These are phyloP conservation scores for Infundibulicybe gibba DNA, from an alignment of 768 basidiomycete species.

Conservation along the genomic window DNA sequence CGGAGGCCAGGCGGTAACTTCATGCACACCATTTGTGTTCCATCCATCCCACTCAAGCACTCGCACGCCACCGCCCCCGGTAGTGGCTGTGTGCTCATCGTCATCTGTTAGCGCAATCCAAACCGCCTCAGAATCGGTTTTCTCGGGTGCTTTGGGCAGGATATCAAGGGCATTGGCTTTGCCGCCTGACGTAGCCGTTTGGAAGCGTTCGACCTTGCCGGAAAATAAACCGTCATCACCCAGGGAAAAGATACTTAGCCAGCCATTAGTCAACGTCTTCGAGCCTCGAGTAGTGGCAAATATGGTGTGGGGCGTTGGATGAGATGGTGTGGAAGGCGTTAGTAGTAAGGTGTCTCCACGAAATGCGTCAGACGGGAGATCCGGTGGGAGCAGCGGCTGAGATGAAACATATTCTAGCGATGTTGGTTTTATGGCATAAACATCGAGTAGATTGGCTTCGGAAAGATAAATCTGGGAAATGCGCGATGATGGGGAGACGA, in stretches of 20 bases:
- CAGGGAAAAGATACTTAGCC: constrained; percentile 40
- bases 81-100: constrained; percentile 19
- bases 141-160: constrained; percentile 21
- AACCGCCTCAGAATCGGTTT: constrained; percentile 21
- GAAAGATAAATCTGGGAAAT: not conserved
- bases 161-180: constrained; percentile 51
- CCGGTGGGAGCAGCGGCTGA: constrained; percentile 26
- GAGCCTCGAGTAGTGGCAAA: constrained; percentile 48
- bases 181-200: constrained; percentile 46
- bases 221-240: constrained; percentile 32
- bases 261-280: constrained; percentile 29
- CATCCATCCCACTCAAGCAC: constrained; percentile 50
- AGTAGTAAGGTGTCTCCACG: constrained; percentile 46
- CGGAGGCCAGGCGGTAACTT: constrained; percentile 40
- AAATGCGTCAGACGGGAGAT: constrained; percentile 17
- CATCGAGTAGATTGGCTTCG: constrained; percentile 42
- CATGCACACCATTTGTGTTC: constrained; percentile 31
- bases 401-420: constrained; percentile 25
- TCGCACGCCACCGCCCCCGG: constrained; percentile 33
- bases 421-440: constrained; percentile 32
- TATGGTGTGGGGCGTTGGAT: constrained; percentile 33
- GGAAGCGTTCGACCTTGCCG: constrained; percentile 26
- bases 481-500: constrained; percentile 1
- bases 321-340: constrained; percentile 28
- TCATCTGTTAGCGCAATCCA: constrained; percentile 51